Base-by-base conservation (phyloP, 345 rosid species). In the Adansonia digitata region DNA sequence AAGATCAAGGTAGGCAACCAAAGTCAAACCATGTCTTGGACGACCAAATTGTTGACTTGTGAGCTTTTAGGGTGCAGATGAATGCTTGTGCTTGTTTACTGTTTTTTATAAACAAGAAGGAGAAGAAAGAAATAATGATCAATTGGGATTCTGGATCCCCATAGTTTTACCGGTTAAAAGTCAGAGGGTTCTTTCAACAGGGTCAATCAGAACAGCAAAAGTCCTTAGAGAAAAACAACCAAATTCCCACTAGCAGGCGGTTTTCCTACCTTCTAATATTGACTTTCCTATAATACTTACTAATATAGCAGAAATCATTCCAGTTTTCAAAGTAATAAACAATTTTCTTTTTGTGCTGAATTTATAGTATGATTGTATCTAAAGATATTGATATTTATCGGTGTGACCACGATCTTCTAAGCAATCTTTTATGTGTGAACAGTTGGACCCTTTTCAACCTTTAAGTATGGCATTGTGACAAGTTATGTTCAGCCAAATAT, bases 191-290 rank as follows among this genome's bases (percentile, higher is more conserved):
- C 46, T 69, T 78, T 48, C 1, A 46, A 45, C 64, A 65, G 59
- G 40, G 64, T 79, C 52, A 66, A 78, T 49, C 35, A 6, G 49
- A 43, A 43, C 12, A 70, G 73, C 49, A 53, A 61, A 74, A 72
- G 48, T 80, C 68, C 27, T 10, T 51, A 67, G 51, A 56, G 42
- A 57, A 73, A 70, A 20, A 59, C 79, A 60, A 69, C 68, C 56
- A 37, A 51, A 65, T 68, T 66, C 52, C 80, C 39, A 46, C 65
- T 55, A 63, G 75, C 76, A 20, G 65, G 45, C 68, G 60, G 18
- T 53, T 42, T 73, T 71, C 75, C 74, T 80, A 77, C 72, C 72
- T 51, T 55, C 61, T 75, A 18, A 57, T n/a, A 22, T 45, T 59
- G 75, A 29, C 66, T 35, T 3, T 56, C 20, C 37, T 45, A 0